phyloP scores from a whole-genome alignment of 2,329 filamentous ascomycete species.

The Neurospora sp. region DNA sequence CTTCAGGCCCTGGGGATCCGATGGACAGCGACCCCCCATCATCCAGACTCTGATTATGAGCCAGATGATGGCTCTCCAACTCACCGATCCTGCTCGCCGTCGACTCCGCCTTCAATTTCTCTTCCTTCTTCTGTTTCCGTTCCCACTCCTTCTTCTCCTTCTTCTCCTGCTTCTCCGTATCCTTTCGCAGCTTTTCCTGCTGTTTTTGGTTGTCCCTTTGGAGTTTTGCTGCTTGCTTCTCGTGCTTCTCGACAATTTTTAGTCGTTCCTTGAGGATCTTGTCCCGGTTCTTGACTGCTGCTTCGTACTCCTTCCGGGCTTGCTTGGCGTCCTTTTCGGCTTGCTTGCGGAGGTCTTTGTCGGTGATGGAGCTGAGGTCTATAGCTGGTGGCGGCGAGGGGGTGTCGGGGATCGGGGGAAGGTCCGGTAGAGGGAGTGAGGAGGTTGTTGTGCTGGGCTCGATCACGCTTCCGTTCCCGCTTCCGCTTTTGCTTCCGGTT shows the following conservation, averaged over 20 bases:
- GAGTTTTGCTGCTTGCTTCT: conserved; percentile 31
- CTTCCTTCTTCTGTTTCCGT: conserved; percentile 13
- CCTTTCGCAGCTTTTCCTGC: conserved; percentile 16
- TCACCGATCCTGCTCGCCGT: background rate
- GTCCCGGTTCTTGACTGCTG: conserved; percentile 56
- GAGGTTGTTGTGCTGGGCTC: background rate
- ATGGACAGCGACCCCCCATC: background rate
- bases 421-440: conserved; percentile 11
- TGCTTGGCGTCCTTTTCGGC: conserved; percentile 60
- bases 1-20: background rate
- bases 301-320: conserved; percentile 53
- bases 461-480: no score
- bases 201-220: conserved; percentile 32
- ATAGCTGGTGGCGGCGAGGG: conserved; percentile 47
- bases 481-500: background rate
- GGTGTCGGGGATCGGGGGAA: conserved; percentile 35
- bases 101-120: conserved; percentile 26
- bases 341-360: conserved; percentile 57
- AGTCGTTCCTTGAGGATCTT: conserved; percentile 53
- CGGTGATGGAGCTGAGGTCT: conserved; percentile 47
- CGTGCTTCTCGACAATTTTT: conserved; percentile 48
- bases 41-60: background rate
- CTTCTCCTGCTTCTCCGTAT: conserved; percentile 26
- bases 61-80: background rate
- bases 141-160: conserved; percentile 25